Percentiles rank a stretch among this genome's conserved stretches.
These are phyloP conservation scores for Ichthyophthirius multifiliis DNA, from an alignment of 169 alveolate genomes.

Conservation along the genomic window DNA sequence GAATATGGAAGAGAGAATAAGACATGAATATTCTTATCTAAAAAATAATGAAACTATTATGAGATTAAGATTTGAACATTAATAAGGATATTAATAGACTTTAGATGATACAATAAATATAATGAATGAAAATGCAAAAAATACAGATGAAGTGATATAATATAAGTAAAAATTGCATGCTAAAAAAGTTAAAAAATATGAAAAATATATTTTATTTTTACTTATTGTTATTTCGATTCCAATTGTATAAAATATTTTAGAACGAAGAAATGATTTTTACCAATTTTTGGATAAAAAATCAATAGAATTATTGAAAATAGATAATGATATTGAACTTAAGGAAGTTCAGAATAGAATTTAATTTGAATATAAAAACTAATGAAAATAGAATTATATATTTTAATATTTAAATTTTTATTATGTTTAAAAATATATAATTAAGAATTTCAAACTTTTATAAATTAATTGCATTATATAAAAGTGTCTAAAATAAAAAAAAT, in stretches of 20 bases:
- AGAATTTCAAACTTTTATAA: too few relatives aligned
- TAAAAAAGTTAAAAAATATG: not conserved
- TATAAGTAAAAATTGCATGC: not conserved
- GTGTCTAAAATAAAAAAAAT: too few relatives aligned
- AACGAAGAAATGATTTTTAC: not conserved
- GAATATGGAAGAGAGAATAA: constrained; percentile 11
- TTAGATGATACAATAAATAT: constrained; percentile 4
- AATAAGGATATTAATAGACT: not conserved
- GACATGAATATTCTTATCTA: constrained; percentile 9
- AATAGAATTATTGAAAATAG: not conserved
- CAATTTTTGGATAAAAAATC: not conserved
- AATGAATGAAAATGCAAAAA: not conserved
- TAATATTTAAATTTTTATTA: too few relatives aligned
- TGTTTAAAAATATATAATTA: too few relatives aligned
- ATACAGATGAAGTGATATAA: not conserved
- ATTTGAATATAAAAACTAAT: not conserved
- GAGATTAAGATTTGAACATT: constrained; percentile 8
- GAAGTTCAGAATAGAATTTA: not conserved
- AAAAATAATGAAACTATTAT: not conserved
- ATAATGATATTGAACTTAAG: not conserved
- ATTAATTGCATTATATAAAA: too few relatives aligned
- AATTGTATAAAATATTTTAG: not conserved
- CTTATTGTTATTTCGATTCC: not conserved
- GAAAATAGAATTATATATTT: too few relatives aligned
- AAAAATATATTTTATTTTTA: not conserved